Conservation (phyloP, 208 protist genomes). For the Leishmania lainsoni region DNA sequence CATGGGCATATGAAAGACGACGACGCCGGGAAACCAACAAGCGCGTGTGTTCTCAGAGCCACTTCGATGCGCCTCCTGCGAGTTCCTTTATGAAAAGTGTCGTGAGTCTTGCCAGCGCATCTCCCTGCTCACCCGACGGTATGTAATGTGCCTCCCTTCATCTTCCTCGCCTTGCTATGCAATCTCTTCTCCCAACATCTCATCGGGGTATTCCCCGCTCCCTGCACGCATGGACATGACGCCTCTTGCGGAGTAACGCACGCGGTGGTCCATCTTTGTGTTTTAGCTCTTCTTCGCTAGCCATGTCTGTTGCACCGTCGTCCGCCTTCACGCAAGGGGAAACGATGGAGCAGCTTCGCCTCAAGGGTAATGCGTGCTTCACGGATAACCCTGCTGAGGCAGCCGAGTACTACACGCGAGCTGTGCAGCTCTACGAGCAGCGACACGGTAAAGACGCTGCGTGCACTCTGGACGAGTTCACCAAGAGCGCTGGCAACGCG, state of each 20-base stretch:
- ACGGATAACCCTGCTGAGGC: conserved; percentile 51
- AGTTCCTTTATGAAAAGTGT: not conserved
- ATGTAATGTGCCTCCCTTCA: not conserved
- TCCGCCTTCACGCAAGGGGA: not conserved
- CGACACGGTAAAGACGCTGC: conserved; percentile 10
- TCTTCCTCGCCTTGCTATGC: not conserved
- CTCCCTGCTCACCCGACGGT: not conserved
- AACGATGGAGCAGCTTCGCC: conserved; percentile 70
- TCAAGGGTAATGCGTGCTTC: conserved; percentile 73
- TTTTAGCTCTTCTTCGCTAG: not conserved
- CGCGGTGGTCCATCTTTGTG: not conserved
- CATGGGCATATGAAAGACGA: too few relatives aligned
- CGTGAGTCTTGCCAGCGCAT: not conserved
- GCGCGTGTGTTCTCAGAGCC: not conserved
- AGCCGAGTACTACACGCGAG: conserved; percentile 50
- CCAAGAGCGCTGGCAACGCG: conserved; percentile 83
- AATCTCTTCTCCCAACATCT: not conserved
- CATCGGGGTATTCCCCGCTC: not conserved
- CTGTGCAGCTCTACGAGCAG: conserved; percentile 55
- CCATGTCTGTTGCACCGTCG: not conserved
- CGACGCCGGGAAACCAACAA: too few relatives aligned
- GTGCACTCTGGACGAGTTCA: conserved; percentile 70
- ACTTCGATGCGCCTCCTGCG: not conserved
- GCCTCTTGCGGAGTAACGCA: not conserved
- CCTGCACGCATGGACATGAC: not conserved